Base-by-base conservation (phyloP, 208 protist species). In the Wallacemonas sp. region DNA sequence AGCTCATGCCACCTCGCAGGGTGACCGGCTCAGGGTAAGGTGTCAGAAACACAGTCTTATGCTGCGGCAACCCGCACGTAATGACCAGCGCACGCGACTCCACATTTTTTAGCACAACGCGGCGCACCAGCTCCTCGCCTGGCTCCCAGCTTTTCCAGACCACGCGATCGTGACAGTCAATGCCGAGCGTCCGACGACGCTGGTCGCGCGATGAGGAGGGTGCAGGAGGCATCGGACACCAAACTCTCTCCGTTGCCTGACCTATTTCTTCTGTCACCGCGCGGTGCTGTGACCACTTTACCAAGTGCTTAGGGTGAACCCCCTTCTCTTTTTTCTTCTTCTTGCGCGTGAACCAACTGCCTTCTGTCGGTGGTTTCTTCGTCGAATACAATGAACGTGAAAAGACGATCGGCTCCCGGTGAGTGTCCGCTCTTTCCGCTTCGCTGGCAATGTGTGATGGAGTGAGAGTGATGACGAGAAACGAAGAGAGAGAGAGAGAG, bases 81-180 rank as follows among this genome's bases (percentile, higher is more conserved):
- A 98, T 83, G 19, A 76, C 87, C 68, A 96, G 89, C 9, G 79
- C 76, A 19, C 76, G 63, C 6, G 32, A 50, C 41, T 88, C 85
- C 19, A 92, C 19, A 71, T 98, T 98, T 36, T 92, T 92, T 38
- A 98, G 76, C 24, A 82, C 70, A n/a, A 98, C 69, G 66, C 79
- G 83, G 26, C 81, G 80, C n/a, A 71, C 78, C 72, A 97, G 94
- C 76, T 97, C 89, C 17, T 79, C 78, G 1, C 87, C 92, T 13
- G 90, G 81, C 42, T 86, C 80, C 91, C 94, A 97, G 30, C 83
- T 59, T 39, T 91, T 90, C 89, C 92, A 97, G 15, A 82, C 71
- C 27, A 97, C 63, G 27, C 80, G 78, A 59, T 91, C 84, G 15
- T 75, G 72, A 66, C 92, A 89, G 61, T 97, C 92, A 50, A 97